Conservation (phyloP, 805 yeast species). For the Nakazawaea ishiwadae region DNA sequence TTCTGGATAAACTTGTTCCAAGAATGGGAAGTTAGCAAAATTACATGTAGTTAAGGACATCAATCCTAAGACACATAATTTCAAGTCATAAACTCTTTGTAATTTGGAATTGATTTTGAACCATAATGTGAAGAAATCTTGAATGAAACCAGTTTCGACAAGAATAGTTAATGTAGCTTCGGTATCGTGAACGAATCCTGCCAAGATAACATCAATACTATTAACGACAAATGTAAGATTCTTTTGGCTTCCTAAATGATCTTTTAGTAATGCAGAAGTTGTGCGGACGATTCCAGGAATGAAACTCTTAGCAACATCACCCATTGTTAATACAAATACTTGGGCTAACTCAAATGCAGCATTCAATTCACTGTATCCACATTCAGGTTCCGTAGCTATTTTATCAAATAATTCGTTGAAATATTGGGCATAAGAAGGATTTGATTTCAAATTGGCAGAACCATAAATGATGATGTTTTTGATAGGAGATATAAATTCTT, state of each 20-base stretch:
- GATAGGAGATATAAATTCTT: slow-evolving; percentile 69
- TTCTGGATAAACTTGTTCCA: slow-evolving; percentile 36
- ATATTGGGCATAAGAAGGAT: slow-evolving; percentile 42
- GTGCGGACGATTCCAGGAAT: slow-evolving; percentile 41
- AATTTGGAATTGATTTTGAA: slow-evolving; percentile 49
- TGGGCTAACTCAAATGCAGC: slow-evolving; percentile 62
- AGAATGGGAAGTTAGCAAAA: slow-evolving; percentile 13
- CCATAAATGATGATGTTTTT: slow-evolving; percentile 68
- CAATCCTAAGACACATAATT: slow-evolving; percentile 66
- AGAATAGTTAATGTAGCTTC: slow-evolving; percentile 46
- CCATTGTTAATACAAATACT: slow-evolving; percentile 56
- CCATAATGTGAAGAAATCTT: slow-evolving; percentile 63
- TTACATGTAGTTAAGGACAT: slow-evolving; percentile 35
- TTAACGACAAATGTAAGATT: slow-evolving; percentile 39
- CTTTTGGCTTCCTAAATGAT: slow-evolving; percentile 23
- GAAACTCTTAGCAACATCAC: slow-evolving; percentile 38
- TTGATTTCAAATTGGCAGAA: slow-evolving; percentile 39
- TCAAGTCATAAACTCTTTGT: slow-evolving; percentile 75
- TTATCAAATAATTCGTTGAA: slow-evolving; percentile 46
- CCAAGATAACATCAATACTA: slow-evolving; percentile 56
- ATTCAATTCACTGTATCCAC: slow-evolving; percentile 52
- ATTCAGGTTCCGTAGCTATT: slow-evolving; percentile 41
- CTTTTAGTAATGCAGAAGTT: slow-evolving; percentile 34
- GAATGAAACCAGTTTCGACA: slow-evolving; percentile 37
- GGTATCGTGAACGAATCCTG: slow-evolving; percentile 62